Conservation (phyloP, 2,329 filamentous ascomycete genomes). For the Alternaria sp. region DNA sequence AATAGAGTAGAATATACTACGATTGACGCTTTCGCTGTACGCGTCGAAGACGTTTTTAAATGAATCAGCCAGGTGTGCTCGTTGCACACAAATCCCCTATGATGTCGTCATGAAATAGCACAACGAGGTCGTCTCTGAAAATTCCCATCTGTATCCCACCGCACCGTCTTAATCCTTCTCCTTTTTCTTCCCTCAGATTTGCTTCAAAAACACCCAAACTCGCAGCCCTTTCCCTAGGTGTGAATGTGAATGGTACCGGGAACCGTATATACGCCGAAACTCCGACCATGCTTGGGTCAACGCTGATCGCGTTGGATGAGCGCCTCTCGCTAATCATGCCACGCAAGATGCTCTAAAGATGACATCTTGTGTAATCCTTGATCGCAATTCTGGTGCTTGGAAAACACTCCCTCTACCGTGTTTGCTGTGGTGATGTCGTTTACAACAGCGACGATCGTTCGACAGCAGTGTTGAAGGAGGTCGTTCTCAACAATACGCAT, state of each 20-base stretch:
- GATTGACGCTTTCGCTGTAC: neutral
- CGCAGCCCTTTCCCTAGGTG: neutral
- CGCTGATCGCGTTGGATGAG: neutral
- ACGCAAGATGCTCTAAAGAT: neutral
- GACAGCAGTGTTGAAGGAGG: neutral
- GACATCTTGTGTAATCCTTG: neutral
- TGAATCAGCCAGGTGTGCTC: neutral
- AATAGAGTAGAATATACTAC: neutral
- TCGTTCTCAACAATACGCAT: neutral
- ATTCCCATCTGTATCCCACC: neutral
- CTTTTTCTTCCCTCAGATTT: neutral
- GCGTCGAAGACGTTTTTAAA: neutral
- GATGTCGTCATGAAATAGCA: neutral
- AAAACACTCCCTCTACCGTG: neutral
- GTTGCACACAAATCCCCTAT: neutral
- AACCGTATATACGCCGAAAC: neutral
- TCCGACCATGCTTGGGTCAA: neutral
- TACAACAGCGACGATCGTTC: neutral
- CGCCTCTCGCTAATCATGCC: neutral
- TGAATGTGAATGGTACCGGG: neutral
- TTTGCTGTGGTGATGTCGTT: neutral
- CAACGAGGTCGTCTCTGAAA: neutral
- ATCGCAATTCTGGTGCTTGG: neutral
- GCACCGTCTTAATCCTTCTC: neutral
- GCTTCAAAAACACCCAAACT: neutral